Percentiles rank a stretch among this genome's conserved stretches.
Evolutionary conservation across 2,329 filamentous ascomycete genomes (phyloP).

Genomic region (Cladosporium sp.): DNA sequence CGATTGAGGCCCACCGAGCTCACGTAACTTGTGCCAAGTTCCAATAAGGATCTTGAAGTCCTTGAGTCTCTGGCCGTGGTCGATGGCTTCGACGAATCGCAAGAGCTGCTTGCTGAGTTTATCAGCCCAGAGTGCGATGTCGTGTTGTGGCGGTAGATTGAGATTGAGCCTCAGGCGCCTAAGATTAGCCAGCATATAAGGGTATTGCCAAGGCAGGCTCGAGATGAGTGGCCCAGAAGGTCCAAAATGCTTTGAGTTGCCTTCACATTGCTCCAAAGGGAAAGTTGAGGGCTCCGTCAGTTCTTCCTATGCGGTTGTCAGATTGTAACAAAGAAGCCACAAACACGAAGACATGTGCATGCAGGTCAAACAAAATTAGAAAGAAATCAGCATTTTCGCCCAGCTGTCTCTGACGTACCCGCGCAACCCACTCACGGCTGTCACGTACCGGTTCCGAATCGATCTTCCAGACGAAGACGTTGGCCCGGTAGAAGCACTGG

Average conservation of each 20-base stretch:
- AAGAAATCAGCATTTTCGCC: not conserved
- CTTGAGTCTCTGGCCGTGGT: conserved; percentile 22
- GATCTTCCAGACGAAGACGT: conserved; percentile 29
- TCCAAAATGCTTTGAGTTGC: not conserved
- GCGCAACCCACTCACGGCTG: not conserved
- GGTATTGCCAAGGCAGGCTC: conserved; percentile 28
- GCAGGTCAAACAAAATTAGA: not conserved
- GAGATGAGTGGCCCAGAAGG: conserved; percentile 20
- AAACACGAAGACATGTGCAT: not conserved
- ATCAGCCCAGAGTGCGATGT: conserved; percentile 4
- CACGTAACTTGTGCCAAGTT: conserved; percentile 20
- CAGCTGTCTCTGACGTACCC: not conserved
- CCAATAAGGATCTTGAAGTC: conserved; percentile 25
- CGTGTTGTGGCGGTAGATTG: conserved; percentile 22
- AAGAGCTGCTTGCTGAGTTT: conserved; percentile 7
- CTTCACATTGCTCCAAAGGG: conserved; percentile 19
- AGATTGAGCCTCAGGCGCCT: conserved; percentile 26
- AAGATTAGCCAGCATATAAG: conserved; percentile 22
- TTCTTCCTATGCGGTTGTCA: not conserved
- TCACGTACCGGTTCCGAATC: conserved; percentile 21
- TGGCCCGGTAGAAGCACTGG: conserved; percentile 28
- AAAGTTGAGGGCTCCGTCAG: not conserved
- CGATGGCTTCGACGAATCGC: conserved; percentile 23
- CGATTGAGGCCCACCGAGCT: conserved; percentile 15
- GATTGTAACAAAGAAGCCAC: not conserved